Base-by-base conservation (phyloP, 1,284 basidiomycete genomes). In the Abortiporus biennis region DNA sequence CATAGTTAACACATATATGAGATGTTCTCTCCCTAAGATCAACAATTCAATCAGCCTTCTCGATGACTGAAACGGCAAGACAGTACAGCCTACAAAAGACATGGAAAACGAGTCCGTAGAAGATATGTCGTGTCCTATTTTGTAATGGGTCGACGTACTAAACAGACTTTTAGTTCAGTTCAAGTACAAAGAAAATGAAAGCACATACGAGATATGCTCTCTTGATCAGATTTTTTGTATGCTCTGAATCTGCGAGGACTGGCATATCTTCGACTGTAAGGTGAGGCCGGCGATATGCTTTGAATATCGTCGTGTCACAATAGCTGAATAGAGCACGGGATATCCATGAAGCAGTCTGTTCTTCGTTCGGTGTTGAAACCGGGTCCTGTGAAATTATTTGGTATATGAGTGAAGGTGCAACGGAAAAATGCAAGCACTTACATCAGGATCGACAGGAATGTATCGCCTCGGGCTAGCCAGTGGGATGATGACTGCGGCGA, bases 341-440 rank as follows among this genome's bases (percentile, higher is more conserved):
- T 13, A 81, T 50, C 36, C 75, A 62, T 0, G 80, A 76, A 0
- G 80, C 73, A 0, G 77, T 82, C 55, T 86, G 83, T 52, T 86
- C 82, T 2, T 79, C 77, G 57, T 77, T 80, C 5, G 72, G 68
- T 17, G 63, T 53, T 4, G 62, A 55, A 47, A 56, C 54, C 3
- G 68, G 67, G 34, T 69, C 56, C 72, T 75, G 16, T 75, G 25
- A n/a, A 25, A 29, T 17, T 27, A 16, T 8, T 2, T 11, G 15
- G 34, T 37, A 17, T 38, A 19, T 21, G 20, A 12, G 13, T 24
- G 17, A 3, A 4, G 15, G 11, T 12, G 13, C 19, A 17, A 11
- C 9, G 13, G 11, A 25, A 31, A 21, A 8, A 17, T 29, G 31
- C 1, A 2, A 8, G 2, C 29, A 39, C 58, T 30, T 42, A 61